A percentile compares a stretch with the other conserved stretches of the same genome.
Conservation (phyloP, 2,329 filamentous ascomycete species). For the Aspergillus calidoustus region DNA sequence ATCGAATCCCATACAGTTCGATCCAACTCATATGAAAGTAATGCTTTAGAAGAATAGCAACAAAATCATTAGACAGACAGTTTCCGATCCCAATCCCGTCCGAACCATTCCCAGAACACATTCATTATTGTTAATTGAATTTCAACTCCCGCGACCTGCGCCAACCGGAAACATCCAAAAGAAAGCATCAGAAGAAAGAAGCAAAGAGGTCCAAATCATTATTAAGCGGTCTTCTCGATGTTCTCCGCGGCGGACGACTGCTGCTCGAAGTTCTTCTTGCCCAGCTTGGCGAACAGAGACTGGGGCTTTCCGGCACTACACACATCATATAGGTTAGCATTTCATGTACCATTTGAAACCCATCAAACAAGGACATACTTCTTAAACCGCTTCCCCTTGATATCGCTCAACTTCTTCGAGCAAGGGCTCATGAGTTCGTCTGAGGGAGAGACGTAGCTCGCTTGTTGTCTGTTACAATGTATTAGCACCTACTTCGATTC, state of each 20-base stretch:
- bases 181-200: neutral
- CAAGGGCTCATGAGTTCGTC: conserved; percentile 56
- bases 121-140: conserved; percentile 6
- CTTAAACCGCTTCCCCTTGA: conserved; percentile 56
- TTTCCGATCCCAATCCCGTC: conserved; percentile 8
- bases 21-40: conserved; percentile 12
- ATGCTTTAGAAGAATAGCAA: conserved; percentile 14
- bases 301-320: conserved; percentile 47
- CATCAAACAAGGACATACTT: conserved; percentile 38
- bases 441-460: conserved; percentile 53
- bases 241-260: conserved; percentile 27
- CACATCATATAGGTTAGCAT: neutral
- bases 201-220: neutral
- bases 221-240: conserved; percentile 8
- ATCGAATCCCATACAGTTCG: neutral
- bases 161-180: conserved; percentile 8
- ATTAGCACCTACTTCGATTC: conserved; percentile 8
- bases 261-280: conserved; percentile 51
- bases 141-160: conserved; percentile 21
- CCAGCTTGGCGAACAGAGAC: conserved; percentile 52
- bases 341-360: neutral
- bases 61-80: conserved; percentile 20
- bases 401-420: conserved; percentile 54
- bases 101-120: neutral
- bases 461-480: conserved; percentile 29